A percentile compares a stretch with the other conserved stretches of the same genome.
phyloP scores from a whole-genome alignment of 2,329 filamentous ascomycete genomes.

The Kalmusia sp. region DNA sequence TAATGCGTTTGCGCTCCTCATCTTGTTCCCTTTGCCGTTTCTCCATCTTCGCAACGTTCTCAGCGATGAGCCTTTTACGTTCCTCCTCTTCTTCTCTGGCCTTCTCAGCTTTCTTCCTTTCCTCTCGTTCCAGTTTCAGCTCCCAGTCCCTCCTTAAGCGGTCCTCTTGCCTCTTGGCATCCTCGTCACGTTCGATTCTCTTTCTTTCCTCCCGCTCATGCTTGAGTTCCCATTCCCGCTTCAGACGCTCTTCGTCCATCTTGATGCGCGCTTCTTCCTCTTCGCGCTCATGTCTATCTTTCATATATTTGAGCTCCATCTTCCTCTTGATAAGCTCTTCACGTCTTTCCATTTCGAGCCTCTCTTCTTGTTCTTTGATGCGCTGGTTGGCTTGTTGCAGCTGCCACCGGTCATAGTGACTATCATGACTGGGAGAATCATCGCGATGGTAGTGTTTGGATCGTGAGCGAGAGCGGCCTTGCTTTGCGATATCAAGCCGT shows the following conservation, averaged over 20 bases:
- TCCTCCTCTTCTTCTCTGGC: constrained; percentile 26
- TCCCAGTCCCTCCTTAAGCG: constrained; percentile 41
- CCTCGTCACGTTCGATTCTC: constrained; percentile 25
- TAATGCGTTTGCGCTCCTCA: constrained; percentile 35
- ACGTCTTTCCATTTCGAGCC: constrained; percentile 41
- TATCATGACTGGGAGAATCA: constrained; percentile 27
- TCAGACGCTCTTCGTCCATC: constrained; percentile 35
- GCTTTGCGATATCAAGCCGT: constrained; percentile 30
- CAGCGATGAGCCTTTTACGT: constrained; percentile 38
- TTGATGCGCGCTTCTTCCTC: constrained; percentile 35
- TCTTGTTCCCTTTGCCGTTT: constrained; percentile 35
- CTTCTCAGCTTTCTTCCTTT: constrained; percentile 25
- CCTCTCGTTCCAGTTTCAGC: constrained; percentile 34
- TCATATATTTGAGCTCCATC: constrained; percentile 45
- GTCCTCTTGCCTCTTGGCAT: constrained; percentile 34
- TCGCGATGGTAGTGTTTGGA: constrained; percentile 28
- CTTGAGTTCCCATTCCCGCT: constrained; percentile 41
- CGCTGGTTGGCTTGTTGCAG: constrained; percentile 43
- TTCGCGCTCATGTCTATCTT: constrained; percentile 41
- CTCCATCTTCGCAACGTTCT: constrained; percentile 39
- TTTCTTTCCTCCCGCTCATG: constrained; percentile 32
- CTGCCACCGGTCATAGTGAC: constrained; percentile 44
- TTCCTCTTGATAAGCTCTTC: constrained; percentile 44
- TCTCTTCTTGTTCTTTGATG: constrained; percentile 44
- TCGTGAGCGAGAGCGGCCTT: constrained; percentile 31